Base-by-base conservation (phyloP, 2,329 filamentous ascomycete species). In the Penicillium occitanis region DNA sequence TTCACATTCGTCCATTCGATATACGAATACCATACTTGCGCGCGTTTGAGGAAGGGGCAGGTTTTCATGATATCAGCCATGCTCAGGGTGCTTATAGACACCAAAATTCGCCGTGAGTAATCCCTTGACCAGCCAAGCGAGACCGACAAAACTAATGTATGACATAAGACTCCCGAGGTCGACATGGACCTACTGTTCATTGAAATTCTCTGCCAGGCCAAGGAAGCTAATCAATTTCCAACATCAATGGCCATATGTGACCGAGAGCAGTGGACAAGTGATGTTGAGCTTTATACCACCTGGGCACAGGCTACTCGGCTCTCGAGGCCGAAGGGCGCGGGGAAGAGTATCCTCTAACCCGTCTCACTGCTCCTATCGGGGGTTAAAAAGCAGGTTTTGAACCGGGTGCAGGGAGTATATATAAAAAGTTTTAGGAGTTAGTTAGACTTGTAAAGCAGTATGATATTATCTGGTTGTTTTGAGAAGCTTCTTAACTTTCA, bases 131-230 rank as follows among this genome's bases (percentile, higher is more conserved):
- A 4, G 17, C 44, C 19, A 25, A 25, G 10, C 11, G 7, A 22
- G n/a, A 13, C 44, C 2, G 13, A 48, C 17, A 33, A 50, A 13
- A 28, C 19, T 50, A 61, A 61, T 13, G 44, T 11, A 50, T 28
- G 13, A 44, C 42, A 14, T 28, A 22, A 48, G 59, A 17, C 35
- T 69, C 19, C 19, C 19, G 19, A 19, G 19, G 19, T 19, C 62
- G 63, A 68, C 22, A 67, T 69, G 60, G 65, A 67, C 67, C 65
- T 69, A 44, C 67, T 67, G 19, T 60, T 69, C 35, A n/a, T 67
- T 42, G 67, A 67, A 60, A 66, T 67, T 63, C 65, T 69, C 60
- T 69, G 63, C 60, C 61, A 66, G 46, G 65, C 67, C 37, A 62
- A 69, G 59, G 67, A 60, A 3, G 66, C 62, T 62, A 67, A 67